phyloP scores from a whole-genome alignment of 495 filamentous ascomycete species.

The Neurospora sp. region DNA sequence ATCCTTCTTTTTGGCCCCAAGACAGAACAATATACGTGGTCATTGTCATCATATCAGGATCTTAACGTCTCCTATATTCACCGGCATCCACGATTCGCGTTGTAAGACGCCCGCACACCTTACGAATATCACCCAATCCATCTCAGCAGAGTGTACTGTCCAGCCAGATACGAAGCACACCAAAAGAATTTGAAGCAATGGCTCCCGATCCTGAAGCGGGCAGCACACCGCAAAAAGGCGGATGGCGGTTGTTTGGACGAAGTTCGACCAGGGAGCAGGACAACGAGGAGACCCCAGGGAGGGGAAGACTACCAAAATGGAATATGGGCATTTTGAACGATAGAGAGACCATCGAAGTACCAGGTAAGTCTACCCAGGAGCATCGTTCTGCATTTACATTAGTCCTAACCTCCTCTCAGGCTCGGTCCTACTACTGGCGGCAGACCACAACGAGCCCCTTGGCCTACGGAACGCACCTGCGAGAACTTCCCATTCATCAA shows the following conservation, averaged over 20 bases:
- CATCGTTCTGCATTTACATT: not conserved
- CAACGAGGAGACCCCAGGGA: not conserved
- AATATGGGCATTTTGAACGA: slow-evolving; percentile 82
- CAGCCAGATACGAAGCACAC: not conserved
- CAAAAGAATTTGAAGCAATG: not conserved
- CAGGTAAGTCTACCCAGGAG: slow-evolving; percentile 47
- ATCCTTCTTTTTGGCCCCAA: not conserved
- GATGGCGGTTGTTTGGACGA: slow-evolving; percentile 11
- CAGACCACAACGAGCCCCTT: slow-evolving; percentile 70
- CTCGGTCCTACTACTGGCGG: slow-evolving; percentile 68
- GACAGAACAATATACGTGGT: not conserved
- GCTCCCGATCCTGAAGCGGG: not conserved
- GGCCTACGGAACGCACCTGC: slow-evolving; percentile 67
- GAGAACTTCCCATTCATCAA: slow-evolving; percentile 65
- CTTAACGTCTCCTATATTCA: not conserved
- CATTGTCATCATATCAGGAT: not conserved
- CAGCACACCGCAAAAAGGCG: not conserved
- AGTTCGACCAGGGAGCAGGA: slow-evolving; percentile 1
- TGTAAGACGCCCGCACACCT: not conserved
- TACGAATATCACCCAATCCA: not conserved
- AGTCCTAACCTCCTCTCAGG: slow-evolving; percentile 36
- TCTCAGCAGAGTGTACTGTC: not conserved
- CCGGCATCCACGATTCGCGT: not conserved
- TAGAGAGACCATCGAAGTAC: slow-evolving; percentile 76
- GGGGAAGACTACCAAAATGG: slow-evolving; percentile 38